Percentiles rank a stretch among this genome's conserved stretches.
Evolutionary conservation across 805 yeast genomes (phyloP).

Genomic region (Starmera dryadoides): DNA sequence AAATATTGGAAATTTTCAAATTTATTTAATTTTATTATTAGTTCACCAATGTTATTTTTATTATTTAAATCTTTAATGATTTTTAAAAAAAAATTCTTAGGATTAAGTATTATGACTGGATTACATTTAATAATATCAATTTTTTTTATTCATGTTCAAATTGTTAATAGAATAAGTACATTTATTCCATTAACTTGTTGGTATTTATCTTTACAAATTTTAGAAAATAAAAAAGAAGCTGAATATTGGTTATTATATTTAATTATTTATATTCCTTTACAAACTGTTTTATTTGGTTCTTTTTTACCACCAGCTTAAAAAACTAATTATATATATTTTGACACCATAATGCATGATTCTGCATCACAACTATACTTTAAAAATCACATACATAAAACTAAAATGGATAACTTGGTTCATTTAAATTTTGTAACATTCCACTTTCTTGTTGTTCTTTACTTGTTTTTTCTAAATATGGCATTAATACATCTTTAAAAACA

Average conservation of each 20-base stretch:
- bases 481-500: slow-evolving; percentile 42
- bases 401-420: slow-evolving; percentile 6
- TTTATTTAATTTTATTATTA: slow-evolving; percentile 75
- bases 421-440: slow-evolving; percentile 34
- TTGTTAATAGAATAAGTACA: slow-evolving; percentile 70
- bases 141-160: slow-evolving; percentile 77
- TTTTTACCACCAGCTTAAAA: slow-evolving; percentile 87
- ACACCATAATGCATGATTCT: too few species aligned
- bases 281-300: slow-evolving; percentile 68
- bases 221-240: slow-evolving; percentile 18
- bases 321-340: too few species aligned
- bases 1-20: slow-evolving; percentile 78
- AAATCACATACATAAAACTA: too few species aligned
- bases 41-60: slow-evolving; percentile 55
- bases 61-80: slow-evolving; percentile 30
- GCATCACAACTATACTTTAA: too few species aligned
- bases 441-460: slow-evolving; percentile 40
- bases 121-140: slow-evolving; percentile 43
- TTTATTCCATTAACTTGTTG: slow-evolving; percentile 73
- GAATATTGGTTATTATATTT: slow-evolving; percentile 39
- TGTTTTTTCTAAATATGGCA: slow-evolving; percentile 45
- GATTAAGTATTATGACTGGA: slow-evolving; percentile 34
- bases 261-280: slow-evolving; percentile 58
- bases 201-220: slow-evolving; percentile 45
- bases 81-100: slow-evolving; percentile 29